Conservation (phyloP, 257 asterid genomes). For the Thymus quinquecostatus region DNA sequence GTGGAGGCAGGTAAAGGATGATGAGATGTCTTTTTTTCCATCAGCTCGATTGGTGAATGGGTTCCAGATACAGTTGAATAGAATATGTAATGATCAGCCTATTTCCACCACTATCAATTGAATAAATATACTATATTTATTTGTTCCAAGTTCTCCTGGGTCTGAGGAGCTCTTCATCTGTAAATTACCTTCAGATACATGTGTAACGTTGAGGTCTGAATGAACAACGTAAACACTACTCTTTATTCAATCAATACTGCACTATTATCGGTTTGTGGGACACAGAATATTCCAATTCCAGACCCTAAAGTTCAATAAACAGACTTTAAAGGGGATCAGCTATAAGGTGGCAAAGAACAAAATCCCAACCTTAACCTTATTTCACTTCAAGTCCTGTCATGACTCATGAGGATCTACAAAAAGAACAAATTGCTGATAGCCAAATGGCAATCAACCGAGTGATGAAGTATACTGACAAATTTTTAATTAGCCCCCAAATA, state of each 20-base stretch:
- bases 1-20: conserved; percentile 88
- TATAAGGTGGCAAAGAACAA: background rate
- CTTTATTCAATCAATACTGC: background rate
- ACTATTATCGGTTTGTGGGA: background rate
- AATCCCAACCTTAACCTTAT: background rate
- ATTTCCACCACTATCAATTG: conserved; percentile 1
- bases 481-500: background rate
- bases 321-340: background rate
- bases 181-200: conserved; percentile 29
- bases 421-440: background rate
- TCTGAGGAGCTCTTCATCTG: conserved; percentile 30
- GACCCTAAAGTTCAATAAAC: background rate
- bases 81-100: conserved; percentile 18
- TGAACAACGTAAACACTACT: conserved; percentile 9
- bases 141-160: conserved; percentile 19
- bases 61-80: conserved; percentile 66
- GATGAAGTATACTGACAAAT: background rate
- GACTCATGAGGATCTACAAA: background rate
- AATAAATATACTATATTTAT: background rate
- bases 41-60: conserved; percentile 93
- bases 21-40: conserved; percentile 84
- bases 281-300: background rate
- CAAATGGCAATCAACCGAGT: background rate
- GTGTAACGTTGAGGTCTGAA: conserved; percentile 21
- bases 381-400: conserved; percentile 3